phyloP scores from a whole-genome alignment of 768 basidiomycete species.

The Auricularia auricula-judae region DNA sequence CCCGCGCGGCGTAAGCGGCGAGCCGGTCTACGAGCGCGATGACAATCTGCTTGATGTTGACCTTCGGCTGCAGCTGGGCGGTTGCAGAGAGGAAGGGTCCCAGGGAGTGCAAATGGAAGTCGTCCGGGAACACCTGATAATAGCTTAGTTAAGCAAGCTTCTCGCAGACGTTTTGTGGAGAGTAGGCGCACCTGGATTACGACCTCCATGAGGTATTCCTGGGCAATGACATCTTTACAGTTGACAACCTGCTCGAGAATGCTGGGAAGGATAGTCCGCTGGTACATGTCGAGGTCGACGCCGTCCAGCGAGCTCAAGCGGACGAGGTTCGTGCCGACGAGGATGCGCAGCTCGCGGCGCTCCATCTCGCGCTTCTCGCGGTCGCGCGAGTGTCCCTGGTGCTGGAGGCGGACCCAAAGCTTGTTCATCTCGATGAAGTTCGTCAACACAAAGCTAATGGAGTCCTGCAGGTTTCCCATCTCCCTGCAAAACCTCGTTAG shows the following conservation, averaged over 20 bases:
- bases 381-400: constrained; percentile 94
- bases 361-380: constrained; percentile 97
- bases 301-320: constrained; percentile 92
- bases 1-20: constrained; percentile 91
- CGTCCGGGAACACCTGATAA: constrained; percentile 87
- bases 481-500: constrained; percentile 39
- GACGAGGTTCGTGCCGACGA: constrained; percentile 97
- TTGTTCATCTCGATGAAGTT: constrained; percentile 99
- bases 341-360: constrained; percentile 84
- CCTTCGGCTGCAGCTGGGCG: constrained; percentile 92
- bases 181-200: constrained; percentile 71
- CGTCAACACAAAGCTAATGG: constrained; percentile 88
- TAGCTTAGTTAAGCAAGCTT: neutral
- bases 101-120: constrained; percentile 94
- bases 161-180: neutral
- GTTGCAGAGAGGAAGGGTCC: constrained; percentile 93
- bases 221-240: constrained; percentile 97
- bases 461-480: constrained; percentile 84
- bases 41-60: constrained; percentile 97
- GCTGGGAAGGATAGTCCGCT: constrained; percentile 74
- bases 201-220: constrained; percentile 99
- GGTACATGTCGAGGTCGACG: constrained; percentile 90
- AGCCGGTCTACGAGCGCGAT: constrained; percentile 95
- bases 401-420: constrained; percentile 96
- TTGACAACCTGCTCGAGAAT: constrained; percentile 95